Evolutionary conservation across 2,329 filamentous ascomycete genomes (phyloP), one percentile per base, ranked within the genome.

Genomic region (Claviceps pazoutovae): DNA sequence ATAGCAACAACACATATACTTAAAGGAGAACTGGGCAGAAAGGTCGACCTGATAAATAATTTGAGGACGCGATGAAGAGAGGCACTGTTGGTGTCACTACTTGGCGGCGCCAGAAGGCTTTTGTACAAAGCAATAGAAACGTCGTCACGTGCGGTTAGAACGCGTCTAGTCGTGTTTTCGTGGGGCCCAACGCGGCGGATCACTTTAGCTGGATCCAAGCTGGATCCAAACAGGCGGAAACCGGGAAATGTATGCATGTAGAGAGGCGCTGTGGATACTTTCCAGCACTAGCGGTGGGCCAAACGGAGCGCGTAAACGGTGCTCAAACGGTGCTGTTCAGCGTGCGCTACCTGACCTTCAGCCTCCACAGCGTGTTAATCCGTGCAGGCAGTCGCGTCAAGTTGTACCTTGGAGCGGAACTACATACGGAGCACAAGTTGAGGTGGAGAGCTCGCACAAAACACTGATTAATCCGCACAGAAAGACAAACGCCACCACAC

Each of bases 141-240:
- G 65, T 56, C 58, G 59, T 70, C 68, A 70, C 68, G 68, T 70
- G 67, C 54, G 53, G 46, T 21, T 38, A 37, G 36, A 58, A 66
- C 66, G 66, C 66, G 66, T 67, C 61, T 56, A 59, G 57, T 56
- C 59, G 62, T 63, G 62, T 61, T 59, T 57, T 58, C 36, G 51
- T 57, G 56, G 54, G 48, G 34, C 19, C 43, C 46, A 37, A 37
- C 50, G 21, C 36, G 53, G 55, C 56, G 56, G 58, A 51, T 55
- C 63, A 60, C 57, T 61, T 59, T 58, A 48, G 54, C 50, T 23
- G 43, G 53, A 34, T 39, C 37, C 7, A 30, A 5, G 43, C 44
- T 17, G 44, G 7, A 46, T 44, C 13, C 49, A 21, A 21, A 21
- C 21, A 21, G 21, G 21, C 21, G 21, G 21, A 21, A 21, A 21